Conservation (phyloP, 352 stramenopile genomes). For the Pythium phragmiticola region DNA sequence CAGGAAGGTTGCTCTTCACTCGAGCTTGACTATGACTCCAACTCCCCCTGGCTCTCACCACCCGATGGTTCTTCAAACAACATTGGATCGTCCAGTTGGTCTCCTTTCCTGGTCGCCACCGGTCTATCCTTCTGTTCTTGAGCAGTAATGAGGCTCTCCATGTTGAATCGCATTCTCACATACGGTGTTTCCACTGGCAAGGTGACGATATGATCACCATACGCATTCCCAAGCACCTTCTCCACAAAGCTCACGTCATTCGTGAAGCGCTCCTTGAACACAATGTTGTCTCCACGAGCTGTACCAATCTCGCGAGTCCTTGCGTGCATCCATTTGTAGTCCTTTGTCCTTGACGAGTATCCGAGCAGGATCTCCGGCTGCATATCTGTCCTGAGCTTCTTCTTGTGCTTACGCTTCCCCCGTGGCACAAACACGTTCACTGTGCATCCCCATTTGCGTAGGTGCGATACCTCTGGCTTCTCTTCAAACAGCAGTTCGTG, state of each 20-base stretch:
- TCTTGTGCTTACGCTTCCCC: background rate
- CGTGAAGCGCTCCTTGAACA: background rate
- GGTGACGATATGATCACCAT: background rate
- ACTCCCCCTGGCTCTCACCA: too few species aligned
- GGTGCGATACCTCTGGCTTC: background rate
- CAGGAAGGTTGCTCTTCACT: too few species aligned
- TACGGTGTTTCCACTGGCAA: background rate
- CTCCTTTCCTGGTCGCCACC: too few species aligned
- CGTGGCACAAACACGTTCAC: background rate
- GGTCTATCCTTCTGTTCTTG: too few species aligned
- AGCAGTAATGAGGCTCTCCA: too few species aligned
- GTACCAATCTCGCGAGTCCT: background rate
- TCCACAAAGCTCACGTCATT: background rate
- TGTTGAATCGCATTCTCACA: background rate
- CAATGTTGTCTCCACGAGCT: conserved; percentile 1
- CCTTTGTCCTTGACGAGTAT: conserved; percentile 16
- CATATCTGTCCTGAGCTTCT: conserved; percentile 13
- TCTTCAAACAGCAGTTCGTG: conserved; percentile 4
- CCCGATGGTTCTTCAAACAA: too few species aligned
- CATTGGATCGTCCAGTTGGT: too few species aligned
- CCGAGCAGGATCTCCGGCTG: conserved; percentile 3
- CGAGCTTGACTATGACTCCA: too few species aligned
- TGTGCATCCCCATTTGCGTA: conserved; percentile 15
- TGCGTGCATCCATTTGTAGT: conserved; percentile 15
- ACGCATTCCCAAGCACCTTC: conserved; percentile 1